phyloP scores from a whole-genome alignment of 306 rosid genomes.

The Quercus dentata region DNA sequence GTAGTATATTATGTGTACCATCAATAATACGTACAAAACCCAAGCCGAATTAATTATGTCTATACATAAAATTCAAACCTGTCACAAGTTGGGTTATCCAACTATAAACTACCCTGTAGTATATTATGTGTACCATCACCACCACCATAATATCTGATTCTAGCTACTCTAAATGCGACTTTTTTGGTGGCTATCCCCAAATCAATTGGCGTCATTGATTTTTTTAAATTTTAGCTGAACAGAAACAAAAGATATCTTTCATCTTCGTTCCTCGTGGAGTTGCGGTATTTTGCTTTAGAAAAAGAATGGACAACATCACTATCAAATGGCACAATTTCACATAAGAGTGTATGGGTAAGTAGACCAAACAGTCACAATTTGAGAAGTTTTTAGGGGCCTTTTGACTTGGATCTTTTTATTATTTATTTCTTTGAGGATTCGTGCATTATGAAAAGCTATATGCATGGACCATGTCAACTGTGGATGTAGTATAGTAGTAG shows the following conservation, averaged over 20 bases:
- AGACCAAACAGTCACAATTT: slow-evolving; percentile 7
- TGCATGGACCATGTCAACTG: slow-evolving; percentile 26
- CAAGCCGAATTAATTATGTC: background rate
- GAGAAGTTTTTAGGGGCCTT: slow-evolving; percentile 7
- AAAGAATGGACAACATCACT: slow-evolving; percentile 20
- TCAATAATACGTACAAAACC: background rate
- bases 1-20: background rate
- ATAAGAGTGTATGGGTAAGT: slow-evolving; percentile 1
- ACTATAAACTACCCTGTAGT: background rate
- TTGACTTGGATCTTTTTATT: slow-evolving; percentile 15
- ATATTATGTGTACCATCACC: background rate
- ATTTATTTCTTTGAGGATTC: slow-evolving; percentile 27
- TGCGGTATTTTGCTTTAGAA: slow-evolving; percentile 22
- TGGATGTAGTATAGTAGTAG: background rate
- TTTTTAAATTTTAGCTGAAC: background rate
- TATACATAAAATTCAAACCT: background rate
- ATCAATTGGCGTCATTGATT: slow-evolving; percentile 5
- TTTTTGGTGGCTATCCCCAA: background rate
- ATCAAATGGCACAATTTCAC: slow-evolving; percentile 28
- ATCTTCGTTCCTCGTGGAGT: slow-evolving; percentile 9
- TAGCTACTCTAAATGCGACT: background rate
- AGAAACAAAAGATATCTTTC: slow-evolving; percentile 5
- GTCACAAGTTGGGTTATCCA: background rate
- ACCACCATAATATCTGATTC: too few relatives aligned
- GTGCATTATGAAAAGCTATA: slow-evolving; percentile 10